Percentiles rank a stretch among this genome's conserved stretches.
Conservation (phyloP, 2,329 filamentous ascomycete genomes). For the Aspergillus sp. region DNA sequence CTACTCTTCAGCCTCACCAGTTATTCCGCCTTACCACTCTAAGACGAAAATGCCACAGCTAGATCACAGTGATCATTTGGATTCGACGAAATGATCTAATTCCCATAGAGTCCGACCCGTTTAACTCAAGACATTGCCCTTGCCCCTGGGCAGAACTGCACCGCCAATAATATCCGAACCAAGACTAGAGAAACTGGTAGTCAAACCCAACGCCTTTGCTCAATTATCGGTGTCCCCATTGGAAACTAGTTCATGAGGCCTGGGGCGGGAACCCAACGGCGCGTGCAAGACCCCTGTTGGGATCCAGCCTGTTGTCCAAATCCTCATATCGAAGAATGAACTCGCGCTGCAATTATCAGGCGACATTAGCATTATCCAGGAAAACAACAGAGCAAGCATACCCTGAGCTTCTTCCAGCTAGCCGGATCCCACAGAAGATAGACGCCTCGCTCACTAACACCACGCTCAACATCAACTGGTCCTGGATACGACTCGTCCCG, state of each 20-base stretch:
- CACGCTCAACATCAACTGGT: slow-evolving; percentile 39
- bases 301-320: slow-evolving; percentile 39
- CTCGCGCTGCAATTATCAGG: slow-evolving; percentile 27
- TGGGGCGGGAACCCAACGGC: slow-evolving; percentile 28
- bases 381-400: slow-evolving; percentile 18
- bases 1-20: too few species aligned
- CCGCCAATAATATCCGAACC: slow-evolving; percentile 15
- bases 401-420: slow-evolving; percentile 41
- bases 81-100: slow-evolving; percentile 17
- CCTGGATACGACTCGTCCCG: slow-evolving; percentile 39
- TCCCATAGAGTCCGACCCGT: slow-evolving; percentile 15
- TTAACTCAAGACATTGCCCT: slow-evolving; percentile 16
- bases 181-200: slow-evolving; percentile 17
- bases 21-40: background rate
- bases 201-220: slow-evolving; percentile 25
- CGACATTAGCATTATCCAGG: slow-evolving; percentile 10
- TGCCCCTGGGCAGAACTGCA: slow-evolving; percentile 14
- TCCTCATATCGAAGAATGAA: slow-evolving; percentile 43
- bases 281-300: slow-evolving; percentile 26
- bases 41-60: slow-evolving; percentile 5
- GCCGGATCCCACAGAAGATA: slow-evolving; percentile 43
- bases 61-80: slow-evolving; percentile 18
- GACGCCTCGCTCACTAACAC: slow-evolving; percentile 41
- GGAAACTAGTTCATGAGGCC: slow-evolving; percentile 25
- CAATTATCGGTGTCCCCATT: slow-evolving; percentile 10